phyloP scores from a whole-genome alignment of 768 basidiomycete species.

The Austroboletus festivus region DNA sequence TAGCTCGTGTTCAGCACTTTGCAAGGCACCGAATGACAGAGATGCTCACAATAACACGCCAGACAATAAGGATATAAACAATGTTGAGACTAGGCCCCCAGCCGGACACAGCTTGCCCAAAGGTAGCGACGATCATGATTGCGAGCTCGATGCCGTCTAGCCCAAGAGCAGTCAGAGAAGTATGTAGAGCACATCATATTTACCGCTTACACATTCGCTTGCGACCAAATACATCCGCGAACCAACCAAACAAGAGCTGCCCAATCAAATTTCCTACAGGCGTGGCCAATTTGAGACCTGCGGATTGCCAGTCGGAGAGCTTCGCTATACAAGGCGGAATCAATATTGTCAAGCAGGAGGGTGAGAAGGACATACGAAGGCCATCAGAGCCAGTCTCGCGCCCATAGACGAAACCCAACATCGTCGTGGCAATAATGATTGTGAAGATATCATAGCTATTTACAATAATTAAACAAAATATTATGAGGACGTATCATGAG shows the following conservation, averaged over 20 bases:
- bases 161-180: neutral
- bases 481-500: no score
- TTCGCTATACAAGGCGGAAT: constrained; percentile 7
- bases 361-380: neutral
- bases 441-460: constrained; percentile 78
- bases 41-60: constrained; percentile 65
- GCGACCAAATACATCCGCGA: constrained; percentile 70
- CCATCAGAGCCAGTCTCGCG: constrained; percentile 1
- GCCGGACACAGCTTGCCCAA: constrained; percentile 75
- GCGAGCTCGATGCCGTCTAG: constrained; percentile 52
- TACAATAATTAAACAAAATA: no score
- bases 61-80: constrained; percentile 69
- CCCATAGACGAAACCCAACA: constrained; percentile 80
- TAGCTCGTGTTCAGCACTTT: constrained; percentile 32
- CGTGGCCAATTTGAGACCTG: constrained; percentile 72
- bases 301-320: constrained; percentile 49
- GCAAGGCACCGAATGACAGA: neutral
- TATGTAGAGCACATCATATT: neutral
- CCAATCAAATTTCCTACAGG: constrained; percentile 72
- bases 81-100: constrained; percentile 58
- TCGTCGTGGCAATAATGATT: constrained; percentile 76
- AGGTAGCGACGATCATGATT: constrained; percentile 73
- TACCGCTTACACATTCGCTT: constrained; percentile 66
- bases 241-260: constrained; percentile 72
- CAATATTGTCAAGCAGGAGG: constrained; percentile 19